A percentile compares a stretch with the other conserved stretches of the same genome.
phyloP scores from a whole-genome alignment of 2,329 filamentous ascomycete species.

The Tolypocladium sp. region DNA sequence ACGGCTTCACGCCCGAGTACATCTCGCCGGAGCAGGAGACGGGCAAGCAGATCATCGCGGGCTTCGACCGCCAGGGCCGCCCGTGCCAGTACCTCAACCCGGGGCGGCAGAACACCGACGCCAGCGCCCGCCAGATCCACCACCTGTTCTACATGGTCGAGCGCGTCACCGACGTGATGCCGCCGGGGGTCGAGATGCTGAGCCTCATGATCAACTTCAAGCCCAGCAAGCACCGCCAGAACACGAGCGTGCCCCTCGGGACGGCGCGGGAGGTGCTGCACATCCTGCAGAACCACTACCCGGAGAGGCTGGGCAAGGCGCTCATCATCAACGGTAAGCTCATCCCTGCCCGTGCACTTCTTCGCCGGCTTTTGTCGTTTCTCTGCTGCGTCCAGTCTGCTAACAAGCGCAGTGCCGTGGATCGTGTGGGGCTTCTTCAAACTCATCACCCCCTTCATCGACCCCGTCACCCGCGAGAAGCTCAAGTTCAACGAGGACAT shows the following conservation, averaged over 20 bases:
- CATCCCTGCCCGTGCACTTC: not conserved
- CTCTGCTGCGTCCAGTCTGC: not conserved
- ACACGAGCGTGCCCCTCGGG: constrained; percentile 61
- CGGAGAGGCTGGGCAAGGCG: constrained; percentile 80
- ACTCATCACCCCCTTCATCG: constrained; percentile 90
- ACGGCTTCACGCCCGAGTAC: constrained; percentile 72
- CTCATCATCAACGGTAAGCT: constrained; percentile 76
- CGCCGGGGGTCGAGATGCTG: constrained; percentile 75
- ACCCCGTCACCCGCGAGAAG: constrained; percentile 87
- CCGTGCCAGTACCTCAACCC: constrained; percentile 89
- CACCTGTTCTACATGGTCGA: constrained; percentile 96
- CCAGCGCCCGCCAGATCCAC: constrained; percentile 77
- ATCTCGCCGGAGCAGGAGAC: constrained; percentile 93
- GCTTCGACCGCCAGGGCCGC: constrained; percentile 77
- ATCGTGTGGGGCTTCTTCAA: constrained; percentile 93
- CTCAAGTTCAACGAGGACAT: constrained; percentile 97
- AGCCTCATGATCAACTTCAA: constrained; percentile 90
- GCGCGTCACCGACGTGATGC: constrained; percentile 78
- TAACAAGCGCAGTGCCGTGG: constrained; percentile 60
- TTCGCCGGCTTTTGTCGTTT: not conserved
- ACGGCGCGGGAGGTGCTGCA: constrained; percentile 76
- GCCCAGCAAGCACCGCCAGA: constrained; percentile 63
- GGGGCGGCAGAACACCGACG: constrained; percentile 84
- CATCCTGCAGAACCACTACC: constrained; percentile 93
- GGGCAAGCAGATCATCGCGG: constrained; percentile 84